phyloP scores from a whole-genome alignment of 192 early-diverging fungal species.

The Obelidium mucronatum region DNA sequence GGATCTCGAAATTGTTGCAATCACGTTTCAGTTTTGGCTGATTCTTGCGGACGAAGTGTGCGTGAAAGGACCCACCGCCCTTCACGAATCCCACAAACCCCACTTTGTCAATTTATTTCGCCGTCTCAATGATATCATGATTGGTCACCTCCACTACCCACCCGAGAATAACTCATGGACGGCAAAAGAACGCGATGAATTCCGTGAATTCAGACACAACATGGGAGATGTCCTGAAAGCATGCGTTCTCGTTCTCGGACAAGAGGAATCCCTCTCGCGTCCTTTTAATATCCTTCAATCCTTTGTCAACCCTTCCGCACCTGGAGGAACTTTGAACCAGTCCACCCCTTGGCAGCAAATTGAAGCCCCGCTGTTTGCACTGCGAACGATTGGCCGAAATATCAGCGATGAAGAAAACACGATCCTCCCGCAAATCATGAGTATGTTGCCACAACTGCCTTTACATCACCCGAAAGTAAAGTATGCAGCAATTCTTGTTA shows the following conservation, averaged over 20 bases:
- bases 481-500: slow-evolving; percentile 95
- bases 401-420: slow-evolving; percentile 73
- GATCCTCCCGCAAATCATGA: slow-evolving; percentile 92
- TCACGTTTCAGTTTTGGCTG: slow-evolving; percentile 94
- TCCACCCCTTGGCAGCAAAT: slow-evolving; percentile 85
- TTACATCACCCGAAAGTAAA: slow-evolving; percentile 92
- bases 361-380: slow-evolving; percentile 93
- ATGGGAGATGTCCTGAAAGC: slow-evolving; percentile 98
- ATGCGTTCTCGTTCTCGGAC: slow-evolving; percentile 86
- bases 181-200: slow-evolving; percentile 93
- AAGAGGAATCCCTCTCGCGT: slow-evolving; percentile 72
- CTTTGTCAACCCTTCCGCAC: slow-evolving; percentile 41
- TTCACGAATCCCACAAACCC: slow-evolving; percentile 30
- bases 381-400: slow-evolving; percentile 92
- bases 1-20: slow-evolving; percentile 84
- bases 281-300: slow-evolving; percentile 65
- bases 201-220: slow-evolving; percentile 93
- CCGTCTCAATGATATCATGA: slow-evolving; percentile 81
- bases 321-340: slow-evolving; percentile 52
- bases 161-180: slow-evolving; percentile 69
- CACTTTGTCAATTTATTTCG: slow-evolving; percentile 70
- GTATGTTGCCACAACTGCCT: slow-evolving; percentile 83
- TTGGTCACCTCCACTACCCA: slow-evolving; percentile 89
- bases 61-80: background rate
- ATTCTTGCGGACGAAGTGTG: slow-evolving; percentile 68